These are phyloP conservation scores for Gremmenia infestans DNA, from an alignment of 2,329 filamentous ascomycete genomes.

Conservation along the genomic window DNA sequence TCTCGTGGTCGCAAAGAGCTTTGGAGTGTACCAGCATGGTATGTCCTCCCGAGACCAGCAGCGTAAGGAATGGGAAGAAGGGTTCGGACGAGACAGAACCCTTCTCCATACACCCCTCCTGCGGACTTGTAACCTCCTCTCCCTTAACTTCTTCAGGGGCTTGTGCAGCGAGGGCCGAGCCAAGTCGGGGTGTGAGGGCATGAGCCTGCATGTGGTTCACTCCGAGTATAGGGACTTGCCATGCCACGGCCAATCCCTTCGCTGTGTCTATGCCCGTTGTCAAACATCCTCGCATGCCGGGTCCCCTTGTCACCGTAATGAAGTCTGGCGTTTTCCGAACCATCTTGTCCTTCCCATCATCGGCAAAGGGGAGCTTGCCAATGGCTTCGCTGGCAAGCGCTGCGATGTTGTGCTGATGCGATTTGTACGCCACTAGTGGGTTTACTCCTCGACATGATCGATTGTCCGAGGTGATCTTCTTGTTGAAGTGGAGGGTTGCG, in stretches of 20 bases:
- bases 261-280: constrained; percentile 74
- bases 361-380: constrained; percentile 38
- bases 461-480: constrained; percentile 78
- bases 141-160: neutral
- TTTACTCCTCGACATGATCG: constrained; percentile 72
- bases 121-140: too few relatives aligned
- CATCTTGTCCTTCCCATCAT: constrained; percentile 15
- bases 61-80: constrained; percentile 76
- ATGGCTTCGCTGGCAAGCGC: constrained; percentile 63
- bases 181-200: constrained; percentile 78
- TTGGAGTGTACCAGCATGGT: constrained; percentile 77
- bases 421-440: constrained; percentile 67
- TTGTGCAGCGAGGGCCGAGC: constrained; percentile 49
- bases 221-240: constrained; percentile 75
- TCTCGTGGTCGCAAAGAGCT: constrained; percentile 61
- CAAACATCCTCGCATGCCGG: constrained; percentile 79
- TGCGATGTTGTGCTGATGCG: constrained; percentile 69
- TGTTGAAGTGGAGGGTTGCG: constrained; percentile 68
- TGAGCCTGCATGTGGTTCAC: constrained; percentile 99
- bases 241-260: constrained; percentile 81
- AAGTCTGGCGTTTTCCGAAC: constrained; percentile 63
- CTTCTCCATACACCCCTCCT: neutral
- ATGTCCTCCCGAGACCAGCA: constrained; percentile 90
- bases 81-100: constrained; percentile 34
- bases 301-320: constrained; percentile 83